Evolutionary conservation across 257 asterid genomes (phyloP).

Genomic region (Fraxinus pennsylvanica): DNA sequence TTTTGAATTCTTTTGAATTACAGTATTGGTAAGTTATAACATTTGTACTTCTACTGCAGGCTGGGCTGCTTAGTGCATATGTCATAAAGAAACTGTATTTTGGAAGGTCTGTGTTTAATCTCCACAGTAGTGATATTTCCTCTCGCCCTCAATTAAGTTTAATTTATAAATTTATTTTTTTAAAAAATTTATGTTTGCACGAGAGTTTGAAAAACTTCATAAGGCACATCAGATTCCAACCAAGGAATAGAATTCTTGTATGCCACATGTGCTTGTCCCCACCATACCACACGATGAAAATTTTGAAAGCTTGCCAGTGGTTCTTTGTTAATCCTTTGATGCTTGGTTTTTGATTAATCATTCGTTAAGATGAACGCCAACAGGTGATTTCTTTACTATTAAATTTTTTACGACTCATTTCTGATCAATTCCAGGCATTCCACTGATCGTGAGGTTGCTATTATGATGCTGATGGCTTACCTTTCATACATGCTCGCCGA

Average conservation of each 20-base stretch:
- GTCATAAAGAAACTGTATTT: conserved; percentile 62
- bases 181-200: conserved; percentile 16
- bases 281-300: conserved; percentile 10
- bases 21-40: conserved; percentile 14
- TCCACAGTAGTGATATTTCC: background rate
- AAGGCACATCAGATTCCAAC: background rate
- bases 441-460: conserved; percentile 77
- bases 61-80: conserved; percentile 65
- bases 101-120: conserved; percentile 45
- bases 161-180: background rate
- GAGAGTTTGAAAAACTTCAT: background rate
- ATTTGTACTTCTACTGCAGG: conserved; percentile 39
- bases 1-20: conserved; percentile 9
- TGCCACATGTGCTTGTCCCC: background rate
- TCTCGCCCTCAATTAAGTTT: background rate
- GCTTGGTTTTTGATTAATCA: background rate
- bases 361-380: background rate
- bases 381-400: background rate
- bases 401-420: background rate
- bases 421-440: conserved; percentile 58
- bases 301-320: background rate
- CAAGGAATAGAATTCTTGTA: background rate
- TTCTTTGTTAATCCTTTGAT: background rate
- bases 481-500: conserved; percentile 70
- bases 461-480: conserved; percentile 80